These are phyloP conservation scores for Debaryomyces hansenii DNA, from an alignment of 805 yeast genomes.

Conservation along the genomic window DNA sequence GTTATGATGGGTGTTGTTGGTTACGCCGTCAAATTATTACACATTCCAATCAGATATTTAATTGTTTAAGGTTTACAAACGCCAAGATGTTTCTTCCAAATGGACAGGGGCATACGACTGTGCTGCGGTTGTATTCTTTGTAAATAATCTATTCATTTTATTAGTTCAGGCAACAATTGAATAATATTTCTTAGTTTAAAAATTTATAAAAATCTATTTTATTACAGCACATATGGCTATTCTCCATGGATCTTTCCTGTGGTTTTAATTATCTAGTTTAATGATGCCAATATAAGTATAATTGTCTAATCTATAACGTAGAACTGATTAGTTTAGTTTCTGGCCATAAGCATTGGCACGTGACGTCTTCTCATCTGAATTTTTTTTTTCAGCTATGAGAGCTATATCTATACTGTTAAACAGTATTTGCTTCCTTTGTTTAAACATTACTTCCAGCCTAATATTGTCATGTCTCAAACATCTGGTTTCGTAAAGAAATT, in stretches of 20 bases:
- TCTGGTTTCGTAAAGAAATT: constrained; percentile 71
- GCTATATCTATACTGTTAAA: neutral
- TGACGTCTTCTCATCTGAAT: constrained; percentile 1
- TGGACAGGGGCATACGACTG: too few species aligned
- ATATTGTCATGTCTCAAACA: constrained; percentile 24
- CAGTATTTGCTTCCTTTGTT: too few species aligned
- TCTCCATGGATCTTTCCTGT: too few species aligned
- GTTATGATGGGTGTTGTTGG: constrained; percentile 98
- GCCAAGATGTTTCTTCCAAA: too few species aligned
- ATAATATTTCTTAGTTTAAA: too few species aligned
- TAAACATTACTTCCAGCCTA: too few species aligned
- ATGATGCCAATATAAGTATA: neutral
- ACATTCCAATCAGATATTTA: constrained; percentile 94
- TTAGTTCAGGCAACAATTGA: too few species aligned
- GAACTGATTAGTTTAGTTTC: neutral
- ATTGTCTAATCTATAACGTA: neutral
- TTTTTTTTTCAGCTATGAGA: neutral
- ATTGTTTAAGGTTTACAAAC: constrained; percentile 57
- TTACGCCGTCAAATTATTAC: constrained; percentile 88
- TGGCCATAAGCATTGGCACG: neutral
- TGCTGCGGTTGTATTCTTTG: too few species aligned
- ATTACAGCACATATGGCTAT: too few species aligned
- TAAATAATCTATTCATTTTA: too few species aligned
- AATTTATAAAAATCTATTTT: too few species aligned
- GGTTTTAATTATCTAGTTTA: neutral